Evolutionary conservation across 257 asterid species (phyloP).

Genomic region (Plantago major): DNA sequence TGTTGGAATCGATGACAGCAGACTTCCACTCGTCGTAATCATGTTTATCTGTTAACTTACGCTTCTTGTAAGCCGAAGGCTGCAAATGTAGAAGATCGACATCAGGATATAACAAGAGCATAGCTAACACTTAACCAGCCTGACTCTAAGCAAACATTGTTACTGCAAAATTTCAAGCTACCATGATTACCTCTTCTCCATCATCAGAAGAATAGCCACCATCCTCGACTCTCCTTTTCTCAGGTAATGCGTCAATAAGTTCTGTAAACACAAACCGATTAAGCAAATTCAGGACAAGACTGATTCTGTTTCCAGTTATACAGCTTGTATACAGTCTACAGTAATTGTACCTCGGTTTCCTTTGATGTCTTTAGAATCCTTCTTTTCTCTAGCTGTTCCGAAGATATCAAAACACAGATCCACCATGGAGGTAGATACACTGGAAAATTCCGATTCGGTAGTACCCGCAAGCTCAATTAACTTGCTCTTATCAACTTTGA

Average conservation of each 20-base stretch:
- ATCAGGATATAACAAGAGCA: neutral
- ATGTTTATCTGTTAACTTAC: slow-evolving; percentile 46
- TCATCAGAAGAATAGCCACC: slow-evolving; percentile 75
- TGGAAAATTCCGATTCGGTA: slow-evolving; percentile 79
- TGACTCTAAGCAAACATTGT: too few relatives aligned
- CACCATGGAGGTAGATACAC: slow-evolving; percentile 70
- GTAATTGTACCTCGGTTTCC: slow-evolving; percentile 71
- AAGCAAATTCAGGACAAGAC: neutral
- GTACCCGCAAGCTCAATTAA: slow-evolving; percentile 84
- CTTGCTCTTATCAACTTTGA: slow-evolving; percentile 79
- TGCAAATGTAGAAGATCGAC: slow-evolving; percentile 26
- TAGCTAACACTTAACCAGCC: neutral
- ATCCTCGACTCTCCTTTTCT: slow-evolving; percentile 66
- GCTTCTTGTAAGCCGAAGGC: slow-evolving; percentile 78
- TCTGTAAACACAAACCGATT: slow-evolving; percentile 34
- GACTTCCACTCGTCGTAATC: slow-evolving; percentile 74
- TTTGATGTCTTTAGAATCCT: slow-evolving; percentile 64
- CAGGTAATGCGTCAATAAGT: slow-evolving; percentile 84
- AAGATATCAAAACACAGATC: slow-evolving; percentile 81
- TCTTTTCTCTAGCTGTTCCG: slow-evolving; percentile 74
- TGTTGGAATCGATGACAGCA: slow-evolving; percentile 57
- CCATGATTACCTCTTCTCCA: slow-evolving; percentile 48
- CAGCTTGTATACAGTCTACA: slow-evolving; percentile 1
- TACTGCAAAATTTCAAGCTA: too few relatives aligned
- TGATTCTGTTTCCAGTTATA: neutral